Percentiles rank a stretch among this genome's conserved stretches.
Conservation (phyloP, 176 grass and related monocot genomes). For the Hsuehochloa calcarea region DNA sequence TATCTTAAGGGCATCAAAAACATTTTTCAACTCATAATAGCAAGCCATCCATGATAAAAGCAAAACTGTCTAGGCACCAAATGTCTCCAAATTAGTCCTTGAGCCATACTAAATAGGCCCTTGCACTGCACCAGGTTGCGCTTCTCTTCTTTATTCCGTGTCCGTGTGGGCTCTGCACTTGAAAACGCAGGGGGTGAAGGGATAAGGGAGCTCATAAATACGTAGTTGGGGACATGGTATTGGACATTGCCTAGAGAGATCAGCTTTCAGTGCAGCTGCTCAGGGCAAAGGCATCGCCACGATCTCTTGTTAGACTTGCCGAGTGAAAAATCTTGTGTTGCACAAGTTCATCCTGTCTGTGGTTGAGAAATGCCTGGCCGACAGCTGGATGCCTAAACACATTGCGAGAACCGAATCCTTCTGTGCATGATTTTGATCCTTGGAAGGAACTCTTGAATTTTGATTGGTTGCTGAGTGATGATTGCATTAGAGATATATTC, state of each 20-base stretch:
- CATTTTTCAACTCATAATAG: no score
- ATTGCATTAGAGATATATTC: neutral
- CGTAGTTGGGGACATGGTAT: neutral
- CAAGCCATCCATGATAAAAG: no score
- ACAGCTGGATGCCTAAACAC: conserved; percentile 1
- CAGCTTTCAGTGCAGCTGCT: conserved; percentile 18
- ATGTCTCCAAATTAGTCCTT: no score
- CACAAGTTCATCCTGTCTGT: conserved; percentile 27
- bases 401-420: neutral
- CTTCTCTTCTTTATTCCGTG: neutral
- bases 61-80: no score
- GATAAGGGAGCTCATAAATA: conserved; percentile 12
- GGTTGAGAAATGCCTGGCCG: conserved; percentile 26
- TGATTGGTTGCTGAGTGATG: neutral
- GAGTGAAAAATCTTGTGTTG: neutral
- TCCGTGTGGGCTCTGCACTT: conserved; percentile 1
- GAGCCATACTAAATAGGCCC: no score
- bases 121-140: no score
- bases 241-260: neutral
- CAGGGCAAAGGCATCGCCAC: neutral
- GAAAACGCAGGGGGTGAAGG: neutral
- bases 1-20: no score
- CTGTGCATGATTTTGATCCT: neutral
- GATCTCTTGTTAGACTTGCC: conserved; percentile 1
- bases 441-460: neutral